Base-by-base conservation (phyloP, 257 asterid genomes). In the Hygrophila difformis region DNA sequence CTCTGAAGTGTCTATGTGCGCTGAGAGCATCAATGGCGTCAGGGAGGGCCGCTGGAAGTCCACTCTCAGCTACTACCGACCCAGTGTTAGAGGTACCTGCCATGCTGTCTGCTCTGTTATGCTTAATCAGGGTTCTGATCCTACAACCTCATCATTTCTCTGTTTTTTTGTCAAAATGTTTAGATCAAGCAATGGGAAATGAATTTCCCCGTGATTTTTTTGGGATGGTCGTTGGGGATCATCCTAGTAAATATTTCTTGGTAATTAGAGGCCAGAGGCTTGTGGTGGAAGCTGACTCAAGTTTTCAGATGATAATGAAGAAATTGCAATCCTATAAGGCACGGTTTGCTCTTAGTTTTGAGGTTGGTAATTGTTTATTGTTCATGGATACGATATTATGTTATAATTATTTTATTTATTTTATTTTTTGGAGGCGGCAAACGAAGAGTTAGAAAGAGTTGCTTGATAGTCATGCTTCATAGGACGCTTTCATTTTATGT, bases 11-110 rank as follows among this genome's bases (percentile, higher is more conserved):
- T 79, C 86, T 46, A 94, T 85, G 71, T 89, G 96, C 59, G 94
- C 81, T 6, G 96, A 89, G 70, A 68, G 78, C 77, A 72, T 89
- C 63, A 49, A 49, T 17, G 55, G 55, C 24, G 55, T 49, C 41
- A 89, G 77, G 55, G 94, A 89, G 67, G 98, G 94, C 10, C 77
- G 93, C 8, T 85, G 98, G 98, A 89, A 81, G 68, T 56, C 87
- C 46, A 79, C 84, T 52, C 80, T 85, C 71, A 77, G 93, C 65
- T 81, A 79, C 71, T 89, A 85, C 55, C 79, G 65, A 45, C 82
- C 96, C 57, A 85, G 10, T 17, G 41, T 16, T 12, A 28, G 39
- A 47, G 53, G 95, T 88, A 65, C 43, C n/a, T n/a, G n/a, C 31
- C 7, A 26, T 8, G 8, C 4, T 26, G 31, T 26, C 31, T 26